Conservation (phyloP, 345 rosid species). For the Microcos paniculata region DNA sequence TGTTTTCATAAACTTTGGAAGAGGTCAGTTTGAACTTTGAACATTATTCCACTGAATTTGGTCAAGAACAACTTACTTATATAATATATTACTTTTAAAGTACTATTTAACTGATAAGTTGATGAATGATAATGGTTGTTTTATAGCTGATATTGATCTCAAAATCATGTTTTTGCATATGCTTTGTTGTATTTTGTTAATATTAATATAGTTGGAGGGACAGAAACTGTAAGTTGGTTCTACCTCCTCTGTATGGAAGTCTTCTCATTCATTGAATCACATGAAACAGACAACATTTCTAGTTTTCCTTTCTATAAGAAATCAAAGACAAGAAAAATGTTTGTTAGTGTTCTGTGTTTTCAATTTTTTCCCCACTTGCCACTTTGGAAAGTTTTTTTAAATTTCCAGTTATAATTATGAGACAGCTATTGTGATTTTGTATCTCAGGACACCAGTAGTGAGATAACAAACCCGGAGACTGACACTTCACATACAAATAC, state of each 20-base stretch:
- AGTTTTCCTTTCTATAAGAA: background rate
- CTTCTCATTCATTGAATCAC: background rate
- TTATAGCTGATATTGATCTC: background rate
- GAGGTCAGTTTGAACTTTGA: conserved; percentile 9
- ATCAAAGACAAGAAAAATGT: background rate
- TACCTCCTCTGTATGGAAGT: background rate
- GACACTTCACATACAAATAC: conserved; percentile 6
- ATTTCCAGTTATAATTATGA: background rate
- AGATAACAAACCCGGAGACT: conserved; percentile 22
- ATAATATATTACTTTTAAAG: background rate
- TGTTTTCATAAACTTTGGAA: background rate
- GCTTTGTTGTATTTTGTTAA: background rate
- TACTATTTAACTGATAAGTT: background rate
- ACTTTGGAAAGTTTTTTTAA: background rate
- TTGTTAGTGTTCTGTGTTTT: background rate
- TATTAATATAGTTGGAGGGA: background rate
- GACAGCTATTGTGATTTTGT: background rate
- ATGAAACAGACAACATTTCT: background rate
- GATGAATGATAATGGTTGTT: background rate
- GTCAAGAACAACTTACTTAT: conserved; percentile 1
- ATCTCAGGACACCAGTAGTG: conserved; percentile 33
- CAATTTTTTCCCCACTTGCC: background rate
- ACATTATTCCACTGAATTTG: background rate
- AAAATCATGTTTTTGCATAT: background rate
- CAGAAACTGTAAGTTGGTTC: background rate